Percentiles rank a stretch among this genome's conserved stretches.
Evolutionary conservation across 192 early-diverging fungal species (phyloP).

Genomic region (Coemansia reversa): DNA sequence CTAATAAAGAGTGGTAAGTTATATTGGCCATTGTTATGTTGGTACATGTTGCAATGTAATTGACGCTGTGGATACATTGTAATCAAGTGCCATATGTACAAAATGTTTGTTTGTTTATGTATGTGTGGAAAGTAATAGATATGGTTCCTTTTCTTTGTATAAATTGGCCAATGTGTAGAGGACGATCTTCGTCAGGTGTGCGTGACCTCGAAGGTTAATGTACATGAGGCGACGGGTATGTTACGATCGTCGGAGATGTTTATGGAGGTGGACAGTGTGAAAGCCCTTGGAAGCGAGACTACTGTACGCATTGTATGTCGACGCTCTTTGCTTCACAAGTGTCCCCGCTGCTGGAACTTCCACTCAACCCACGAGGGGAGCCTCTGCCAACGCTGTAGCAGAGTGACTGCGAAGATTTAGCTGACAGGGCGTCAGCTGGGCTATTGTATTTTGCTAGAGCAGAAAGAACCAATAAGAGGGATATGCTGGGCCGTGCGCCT

Average conservation of each 20-base stretch:
- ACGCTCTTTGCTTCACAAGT: conserved; percentile 61
- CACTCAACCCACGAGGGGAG: conserved; percentile 46
- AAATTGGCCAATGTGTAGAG: conserved; percentile 5
- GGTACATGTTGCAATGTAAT: neutral
- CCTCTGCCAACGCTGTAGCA: conserved; percentile 64
- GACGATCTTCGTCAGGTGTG: conserved; percentile 33
- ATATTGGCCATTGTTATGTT: neutral
- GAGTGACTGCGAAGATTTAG: conserved; percentile 14
- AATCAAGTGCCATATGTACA: neutral
- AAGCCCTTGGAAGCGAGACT: conserved; percentile 20
- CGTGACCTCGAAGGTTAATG: conserved; percentile 26
- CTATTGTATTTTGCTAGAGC: neutral
- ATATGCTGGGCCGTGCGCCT: neutral
- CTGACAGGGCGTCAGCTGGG: neutral
- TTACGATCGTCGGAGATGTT: neutral
- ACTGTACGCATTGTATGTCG: conserved; percentile 51
- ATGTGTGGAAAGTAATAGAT: neutral
- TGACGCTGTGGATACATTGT: neutral
- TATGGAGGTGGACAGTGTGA: conserved; percentile 12
- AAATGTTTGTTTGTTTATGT: neutral
- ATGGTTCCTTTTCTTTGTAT: conserved; percentile 2
- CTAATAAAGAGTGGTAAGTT: conserved; percentile 18
- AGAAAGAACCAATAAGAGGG: neutral
- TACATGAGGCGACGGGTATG: conserved; percentile 8
- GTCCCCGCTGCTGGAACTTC: conserved; percentile 79